Evolutionary conservation across 495 filamentous ascomycete species (phyloP).

Genomic region (Talaromyces borbonicus): DNA sequence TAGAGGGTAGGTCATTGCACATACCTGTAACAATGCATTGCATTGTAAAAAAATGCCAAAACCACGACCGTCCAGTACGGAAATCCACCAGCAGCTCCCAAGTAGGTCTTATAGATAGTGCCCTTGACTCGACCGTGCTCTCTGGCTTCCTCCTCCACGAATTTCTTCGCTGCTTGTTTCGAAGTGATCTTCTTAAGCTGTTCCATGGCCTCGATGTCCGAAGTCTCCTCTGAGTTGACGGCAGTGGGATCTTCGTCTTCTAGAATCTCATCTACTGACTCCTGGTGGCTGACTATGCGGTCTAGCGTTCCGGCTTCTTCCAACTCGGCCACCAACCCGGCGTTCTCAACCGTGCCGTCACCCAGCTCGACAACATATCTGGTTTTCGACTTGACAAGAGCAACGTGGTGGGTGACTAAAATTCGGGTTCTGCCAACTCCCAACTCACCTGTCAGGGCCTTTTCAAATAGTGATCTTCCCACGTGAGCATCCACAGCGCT

Average conservation of each 20-base stretch:
- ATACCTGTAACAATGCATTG: not conserved
- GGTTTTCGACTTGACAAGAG: conserved; percentile 57
- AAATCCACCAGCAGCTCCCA: conserved; percentile 52
- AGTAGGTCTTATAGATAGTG: conserved; percentile 51
- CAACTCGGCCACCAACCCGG: conserved; percentile 49
- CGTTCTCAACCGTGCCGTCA: conserved; percentile 51
- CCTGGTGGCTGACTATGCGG: conserved; percentile 2
- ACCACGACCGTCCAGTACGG: conserved; percentile 41
- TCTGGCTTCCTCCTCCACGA: conserved; percentile 58
- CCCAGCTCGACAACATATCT: conserved; percentile 59
- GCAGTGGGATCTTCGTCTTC: conserved; percentile 3
- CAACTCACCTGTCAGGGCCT: conserved; percentile 57
- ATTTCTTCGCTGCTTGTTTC: conserved; percentile 41
- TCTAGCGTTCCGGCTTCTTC: conserved; percentile 3
- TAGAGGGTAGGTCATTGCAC: not conserved
- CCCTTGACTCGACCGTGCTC: conserved; percentile 54
- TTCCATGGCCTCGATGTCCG: conserved; percentile 10
- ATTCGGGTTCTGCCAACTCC: conserved; percentile 61
- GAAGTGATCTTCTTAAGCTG: conserved; percentile 11
- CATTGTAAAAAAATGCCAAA: not conserved
- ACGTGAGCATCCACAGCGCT: conserved; percentile 56
- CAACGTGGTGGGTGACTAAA: conserved; percentile 68
- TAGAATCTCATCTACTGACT: not conserved
- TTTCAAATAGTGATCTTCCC: conserved; percentile 64
- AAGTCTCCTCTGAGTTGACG: conserved; percentile 3